Evolutionary conservation across 768 basidiomycete genomes (phyloP).

Genomic region (Termitomyces sp.): DNA sequence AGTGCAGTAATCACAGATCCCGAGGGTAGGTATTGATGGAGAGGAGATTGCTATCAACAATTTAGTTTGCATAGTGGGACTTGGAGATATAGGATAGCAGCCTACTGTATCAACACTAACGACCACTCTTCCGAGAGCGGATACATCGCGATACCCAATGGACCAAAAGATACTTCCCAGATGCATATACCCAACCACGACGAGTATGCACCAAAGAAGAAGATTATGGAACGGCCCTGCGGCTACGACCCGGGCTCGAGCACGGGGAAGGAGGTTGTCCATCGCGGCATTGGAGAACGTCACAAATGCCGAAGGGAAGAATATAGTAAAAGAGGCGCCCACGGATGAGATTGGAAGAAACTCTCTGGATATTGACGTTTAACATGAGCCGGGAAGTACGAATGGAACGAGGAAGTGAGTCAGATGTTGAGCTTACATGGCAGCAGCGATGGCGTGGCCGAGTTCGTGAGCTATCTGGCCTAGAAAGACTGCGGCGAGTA

Average conservation of each 20-base stretch:
- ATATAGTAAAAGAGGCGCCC: conserved; percentile 54
- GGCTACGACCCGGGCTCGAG: conserved; percentile 57
- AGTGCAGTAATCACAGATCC: conserved; percentile 60
- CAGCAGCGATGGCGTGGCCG: conserved; percentile 75
- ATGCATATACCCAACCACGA: conserved; percentile 28
- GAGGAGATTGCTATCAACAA: conserved; percentile 48
- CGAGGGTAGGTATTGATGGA: conserved; percentile 47
- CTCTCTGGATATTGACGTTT: conserved; percentile 38
- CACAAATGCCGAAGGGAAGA: conserved; percentile 75
- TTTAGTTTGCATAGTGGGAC: neutral
- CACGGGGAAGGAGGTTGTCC: conserved; percentile 31
- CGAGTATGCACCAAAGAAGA: conserved; percentile 46
- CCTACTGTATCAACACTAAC: conserved; percentile 48
- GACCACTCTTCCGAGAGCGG: conserved; percentile 48
- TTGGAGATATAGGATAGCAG: conserved; percentile 1
- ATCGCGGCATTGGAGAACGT: conserved; percentile 42
- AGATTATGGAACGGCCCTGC: conserved; percentile 82
- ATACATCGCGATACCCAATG: conserved; percentile 50
- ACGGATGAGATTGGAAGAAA: conserved; percentile 54
- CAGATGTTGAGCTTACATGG: conserved; percentile 45
- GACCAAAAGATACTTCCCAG: conserved; percentile 23
- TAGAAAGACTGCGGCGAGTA: conserved; percentile 55
- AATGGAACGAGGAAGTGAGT: neutral
- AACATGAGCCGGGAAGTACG: neutral
- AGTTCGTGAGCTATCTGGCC: conserved; percentile 75